A percentile compares a stretch with the other conserved stretches of the same genome.
phyloP scores from a whole-genome alignment of 768 basidiomycete species.

The Collybia nuda region DNA sequence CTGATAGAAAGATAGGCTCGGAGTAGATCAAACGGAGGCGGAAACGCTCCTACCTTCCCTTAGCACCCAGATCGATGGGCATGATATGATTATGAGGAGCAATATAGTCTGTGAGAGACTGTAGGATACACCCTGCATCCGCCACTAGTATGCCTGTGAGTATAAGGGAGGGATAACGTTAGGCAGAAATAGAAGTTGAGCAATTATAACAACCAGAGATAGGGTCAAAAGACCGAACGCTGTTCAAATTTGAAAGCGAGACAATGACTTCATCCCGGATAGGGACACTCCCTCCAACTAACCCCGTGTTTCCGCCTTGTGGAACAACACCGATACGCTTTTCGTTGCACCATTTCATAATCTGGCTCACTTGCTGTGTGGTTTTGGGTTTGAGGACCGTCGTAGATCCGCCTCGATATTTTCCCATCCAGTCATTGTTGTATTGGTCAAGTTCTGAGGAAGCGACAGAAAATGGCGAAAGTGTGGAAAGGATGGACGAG shows the following conservation, averaged over 20 bases:
- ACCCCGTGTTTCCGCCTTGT: conserved; percentile 97
- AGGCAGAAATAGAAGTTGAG: conserved; percentile 6
- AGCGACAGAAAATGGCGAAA: conserved; percentile 46
- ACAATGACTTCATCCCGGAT: conserved; percentile 85
- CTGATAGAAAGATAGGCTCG: conserved; percentile 33
- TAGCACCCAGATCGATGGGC: conserved; percentile 94
- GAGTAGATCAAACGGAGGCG: background rate
- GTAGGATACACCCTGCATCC: conserved; percentile 93
- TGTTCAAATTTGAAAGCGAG: conserved; percentile 79
- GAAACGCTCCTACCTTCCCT: conserved; percentile 71
- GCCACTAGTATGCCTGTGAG: conserved; percentile 79
- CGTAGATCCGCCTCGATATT: conserved; percentile 81
- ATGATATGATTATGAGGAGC: conserved; percentile 90
- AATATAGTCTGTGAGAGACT: conserved; percentile 83
- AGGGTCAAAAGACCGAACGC: conserved; percentile 79
- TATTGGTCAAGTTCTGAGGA: conserved; percentile 69
- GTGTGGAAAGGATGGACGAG: conserved; percentile 67
- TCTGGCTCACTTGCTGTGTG: conserved; percentile 83
- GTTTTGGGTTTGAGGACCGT: conserved; percentile 90
- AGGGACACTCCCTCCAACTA: conserved; percentile 95
- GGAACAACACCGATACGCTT: conserved; percentile 88
- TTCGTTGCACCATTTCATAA: conserved; percentile 84
- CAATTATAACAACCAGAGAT: conserved; percentile 61
- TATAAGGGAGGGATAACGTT: conserved; percentile 3
- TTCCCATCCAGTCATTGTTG: conserved; percentile 97